Percentiles rank a stretch among this genome's conserved stretches.
phyloP scores from a whole-genome alignment of 169 alveolate species.

The Babesia bigemina region DNA sequence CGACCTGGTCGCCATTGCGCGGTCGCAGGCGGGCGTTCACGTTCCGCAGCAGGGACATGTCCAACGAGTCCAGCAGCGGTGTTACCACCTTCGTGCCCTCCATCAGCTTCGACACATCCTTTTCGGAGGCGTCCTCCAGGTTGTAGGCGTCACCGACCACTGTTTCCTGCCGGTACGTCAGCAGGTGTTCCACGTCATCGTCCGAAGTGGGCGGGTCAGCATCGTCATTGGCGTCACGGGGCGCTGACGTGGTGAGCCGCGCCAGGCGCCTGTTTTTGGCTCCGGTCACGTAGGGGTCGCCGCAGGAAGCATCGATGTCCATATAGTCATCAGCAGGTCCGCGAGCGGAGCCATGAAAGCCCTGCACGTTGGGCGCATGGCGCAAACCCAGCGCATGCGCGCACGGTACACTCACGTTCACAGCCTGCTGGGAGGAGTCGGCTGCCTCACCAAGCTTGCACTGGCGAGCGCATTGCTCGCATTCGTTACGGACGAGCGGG shows the following conservation, averaged over 20 bases:
- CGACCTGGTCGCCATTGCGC: not conserved
- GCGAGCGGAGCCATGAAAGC: not conserved
- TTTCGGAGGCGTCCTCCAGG: not conserved
- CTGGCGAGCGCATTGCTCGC: conserved; percentile 37
- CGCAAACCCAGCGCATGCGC: conserved; percentile 12
- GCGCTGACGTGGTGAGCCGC: not conserved
- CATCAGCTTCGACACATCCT: conserved; percentile 10
- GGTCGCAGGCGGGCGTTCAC: conserved; percentile 18
- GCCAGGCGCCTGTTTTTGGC: no score
- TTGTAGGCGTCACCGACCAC: conserved; percentile 19
- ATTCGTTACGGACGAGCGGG: conserved; percentile 19
- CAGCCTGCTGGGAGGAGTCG: not conserved
- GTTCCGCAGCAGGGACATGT: conserved; percentile 12
- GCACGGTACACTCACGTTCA: conserved; percentile 1
- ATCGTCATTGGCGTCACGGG: not conserved
- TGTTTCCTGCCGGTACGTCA: conserved; percentile 29
- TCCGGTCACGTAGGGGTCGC: no score
- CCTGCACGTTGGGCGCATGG: conserved; percentile 9
- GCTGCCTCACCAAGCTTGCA: not conserved
- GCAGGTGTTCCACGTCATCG: conserved; percentile 9
- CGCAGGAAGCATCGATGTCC: no score
- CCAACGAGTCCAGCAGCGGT: conserved; percentile 13
- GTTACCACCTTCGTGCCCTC: not conserved
- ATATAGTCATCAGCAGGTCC: no score
- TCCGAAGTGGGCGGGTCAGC: not conserved